A percentile compares a stretch with the other conserved stretches of the same genome.
These are phyloP conservation scores for Microstegium vimineum DNA, from an alignment of 176 grass and related monocot species.

Conservation along the genomic window DNA sequence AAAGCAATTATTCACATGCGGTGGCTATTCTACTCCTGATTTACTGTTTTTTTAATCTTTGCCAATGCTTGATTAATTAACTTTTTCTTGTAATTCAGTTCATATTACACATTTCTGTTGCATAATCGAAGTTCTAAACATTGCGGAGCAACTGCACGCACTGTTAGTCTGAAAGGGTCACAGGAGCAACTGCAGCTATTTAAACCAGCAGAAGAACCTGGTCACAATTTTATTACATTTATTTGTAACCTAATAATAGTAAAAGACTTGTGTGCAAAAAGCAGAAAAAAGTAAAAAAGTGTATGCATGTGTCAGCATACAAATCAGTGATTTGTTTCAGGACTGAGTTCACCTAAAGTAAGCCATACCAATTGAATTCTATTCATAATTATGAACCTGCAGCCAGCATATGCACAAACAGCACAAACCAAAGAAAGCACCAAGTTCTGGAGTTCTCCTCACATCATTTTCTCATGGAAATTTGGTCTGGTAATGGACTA, in stretches of 20 bases:
- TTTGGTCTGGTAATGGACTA: not conserved
- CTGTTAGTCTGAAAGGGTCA: not conserved
- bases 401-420: not conserved
- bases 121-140: not conserved
- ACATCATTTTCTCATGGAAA: constrained; percentile 18
- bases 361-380: not conserved
- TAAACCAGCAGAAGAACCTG: not conserved
- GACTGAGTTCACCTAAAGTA: not conserved
- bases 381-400: not conserved
- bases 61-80: not conserved
- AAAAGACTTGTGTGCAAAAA: not conserved
- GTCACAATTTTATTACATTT: not conserved
- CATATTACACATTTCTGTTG: not conserved
- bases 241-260: not conserved
- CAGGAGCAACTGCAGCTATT: not conserved
- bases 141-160: not conserved
- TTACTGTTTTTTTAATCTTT: not conserved
- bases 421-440: not conserved
- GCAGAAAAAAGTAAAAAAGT: not conserved
- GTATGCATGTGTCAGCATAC: not conserved
- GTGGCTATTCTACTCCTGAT: not conserved
- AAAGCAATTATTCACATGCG: not conserved
- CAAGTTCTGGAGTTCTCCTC: not conserved
- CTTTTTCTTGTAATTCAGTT: not conserved
- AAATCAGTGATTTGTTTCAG: not conserved